phyloP scores from a whole-genome alignment of 495 filamentous ascomycete species.

The Chaetomium tenue region DNA sequence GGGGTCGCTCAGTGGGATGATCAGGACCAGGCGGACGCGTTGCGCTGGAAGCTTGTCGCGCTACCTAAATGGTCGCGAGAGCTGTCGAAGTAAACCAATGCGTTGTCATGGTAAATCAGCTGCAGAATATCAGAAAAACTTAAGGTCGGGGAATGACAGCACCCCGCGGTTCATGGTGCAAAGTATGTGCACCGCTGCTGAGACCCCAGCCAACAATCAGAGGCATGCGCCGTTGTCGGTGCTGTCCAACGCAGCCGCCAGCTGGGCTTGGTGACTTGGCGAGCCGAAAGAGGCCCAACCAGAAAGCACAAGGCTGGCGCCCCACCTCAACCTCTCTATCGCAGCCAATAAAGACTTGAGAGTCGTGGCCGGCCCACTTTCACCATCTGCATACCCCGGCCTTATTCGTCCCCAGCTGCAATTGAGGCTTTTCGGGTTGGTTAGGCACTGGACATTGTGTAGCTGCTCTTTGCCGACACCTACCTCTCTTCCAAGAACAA shows the following conservation, averaged over 20 bases:
- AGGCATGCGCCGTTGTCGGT: not conserved
- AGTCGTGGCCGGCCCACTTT: not conserved
- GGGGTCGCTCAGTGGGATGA: not conserved
- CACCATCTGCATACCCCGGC: no score
- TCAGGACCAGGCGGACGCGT: not conserved
- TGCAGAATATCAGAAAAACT: not conserved
- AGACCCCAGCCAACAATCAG: not conserved
- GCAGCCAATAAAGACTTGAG: not conserved
- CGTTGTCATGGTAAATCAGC: conserved; percentile 12
- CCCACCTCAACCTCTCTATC: not conserved
- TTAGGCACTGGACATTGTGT: no score
- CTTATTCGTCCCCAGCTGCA: no score
- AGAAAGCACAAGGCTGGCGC: not conserved
- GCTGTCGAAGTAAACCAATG: not conserved
- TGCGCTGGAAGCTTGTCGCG: not conserved
- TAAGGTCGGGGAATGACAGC: not conserved
- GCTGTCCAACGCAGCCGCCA: conserved; percentile 10
- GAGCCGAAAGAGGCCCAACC: not conserved
- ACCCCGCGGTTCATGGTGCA: not conserved
- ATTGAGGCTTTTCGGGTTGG: no score
- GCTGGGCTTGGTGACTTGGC: conserved; percentile 4
- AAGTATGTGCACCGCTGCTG: not conserved
- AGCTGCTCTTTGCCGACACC: no score
- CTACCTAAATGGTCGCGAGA: conserved; percentile 13
- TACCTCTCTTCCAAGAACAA: no score